phyloP scores from a whole-genome alignment of 179 eudicot species.

The Corrigiola litoralis region DNA sequence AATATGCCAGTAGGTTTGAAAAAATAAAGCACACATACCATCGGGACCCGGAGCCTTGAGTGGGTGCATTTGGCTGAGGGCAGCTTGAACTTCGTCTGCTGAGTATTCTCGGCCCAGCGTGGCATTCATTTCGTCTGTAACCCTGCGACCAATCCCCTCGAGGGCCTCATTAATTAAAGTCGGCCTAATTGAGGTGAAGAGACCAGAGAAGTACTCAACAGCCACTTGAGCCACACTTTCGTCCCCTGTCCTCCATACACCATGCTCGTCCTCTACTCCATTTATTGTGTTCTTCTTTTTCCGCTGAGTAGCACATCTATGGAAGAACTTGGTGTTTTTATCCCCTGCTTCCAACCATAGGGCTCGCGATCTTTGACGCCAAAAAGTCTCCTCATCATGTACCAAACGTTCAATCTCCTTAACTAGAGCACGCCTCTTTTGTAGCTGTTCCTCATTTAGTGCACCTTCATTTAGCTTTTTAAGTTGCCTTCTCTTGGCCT shows the following conservation, averaged over 20 bases:
- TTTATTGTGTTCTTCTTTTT: background rate
- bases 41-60: background rate
- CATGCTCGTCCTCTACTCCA: background rate
- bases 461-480: background rate
- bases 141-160: background rate
- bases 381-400: background rate
- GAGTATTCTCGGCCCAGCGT: background rate
- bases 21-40: background rate
- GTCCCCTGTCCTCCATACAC: background rate
- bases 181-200: background rate
- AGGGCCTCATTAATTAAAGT: background rate
- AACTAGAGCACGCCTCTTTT: background rate
- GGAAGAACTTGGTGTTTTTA: background rate
- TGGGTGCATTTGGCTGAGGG: background rate
- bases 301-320: background rate
- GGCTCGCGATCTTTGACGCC: background rate
- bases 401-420: background rate
- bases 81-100: background rate
- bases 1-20: background rate
- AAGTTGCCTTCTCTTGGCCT: background rate
- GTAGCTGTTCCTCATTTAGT: too few species aligned
- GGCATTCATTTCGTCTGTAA: background rate
- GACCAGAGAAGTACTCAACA: background rate
- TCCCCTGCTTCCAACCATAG: background rate
- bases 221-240: too few species aligned